These are phyloP conservation scores for Colletotrichum sansevieriae DNA, from an alignment of 2,329 filamentous ascomycete species.

Conservation along the genomic window DNA sequence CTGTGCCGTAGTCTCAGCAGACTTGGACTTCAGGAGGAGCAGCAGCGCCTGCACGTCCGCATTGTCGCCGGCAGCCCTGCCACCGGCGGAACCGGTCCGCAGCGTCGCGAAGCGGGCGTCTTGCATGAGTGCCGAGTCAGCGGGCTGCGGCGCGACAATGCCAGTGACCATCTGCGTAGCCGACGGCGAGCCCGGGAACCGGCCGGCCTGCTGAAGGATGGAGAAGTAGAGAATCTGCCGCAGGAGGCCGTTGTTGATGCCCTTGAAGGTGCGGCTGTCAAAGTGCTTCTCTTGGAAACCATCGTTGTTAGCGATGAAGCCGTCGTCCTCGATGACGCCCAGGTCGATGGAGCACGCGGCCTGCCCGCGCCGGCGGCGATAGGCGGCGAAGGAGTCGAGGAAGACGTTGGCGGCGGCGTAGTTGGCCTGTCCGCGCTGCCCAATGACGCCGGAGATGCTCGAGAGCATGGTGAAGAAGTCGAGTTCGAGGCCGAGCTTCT, in stretches of 20 bases:
- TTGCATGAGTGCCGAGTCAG: slow-evolving; percentile 38
- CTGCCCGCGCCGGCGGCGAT: slow-evolving; percentile 5
- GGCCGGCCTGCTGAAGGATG: neutral
- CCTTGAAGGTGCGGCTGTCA: neutral
- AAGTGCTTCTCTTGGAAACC: neutral
- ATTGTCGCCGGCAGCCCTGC: neutral
- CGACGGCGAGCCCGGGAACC: neutral
- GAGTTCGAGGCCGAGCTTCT: neutral
- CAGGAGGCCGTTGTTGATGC: neutral
- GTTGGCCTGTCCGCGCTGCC: slow-evolving; percentile 50
- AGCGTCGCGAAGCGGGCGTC: neutral
- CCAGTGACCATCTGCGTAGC: neutral
- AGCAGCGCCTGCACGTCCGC: slow-evolving; percentile 14
- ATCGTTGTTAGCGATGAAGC: neutral
- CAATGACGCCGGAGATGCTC: slow-evolving; percentile 44
- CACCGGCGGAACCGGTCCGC: neutral
- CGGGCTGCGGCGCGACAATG: neutral
- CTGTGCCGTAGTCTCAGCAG: neutral
- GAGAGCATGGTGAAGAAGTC: neutral
- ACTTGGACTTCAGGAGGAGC: neutral
- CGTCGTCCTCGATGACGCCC: neutral
- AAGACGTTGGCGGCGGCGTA: slow-evolving; percentile 52
- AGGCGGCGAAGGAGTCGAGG: slow-evolving; percentile 49
- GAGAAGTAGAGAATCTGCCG: neutral
- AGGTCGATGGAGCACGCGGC: neutral